Evolutionary conservation across 2,329 filamentous ascomycete species (phyloP).

Genomic region (Didymella pinodella): DNA sequence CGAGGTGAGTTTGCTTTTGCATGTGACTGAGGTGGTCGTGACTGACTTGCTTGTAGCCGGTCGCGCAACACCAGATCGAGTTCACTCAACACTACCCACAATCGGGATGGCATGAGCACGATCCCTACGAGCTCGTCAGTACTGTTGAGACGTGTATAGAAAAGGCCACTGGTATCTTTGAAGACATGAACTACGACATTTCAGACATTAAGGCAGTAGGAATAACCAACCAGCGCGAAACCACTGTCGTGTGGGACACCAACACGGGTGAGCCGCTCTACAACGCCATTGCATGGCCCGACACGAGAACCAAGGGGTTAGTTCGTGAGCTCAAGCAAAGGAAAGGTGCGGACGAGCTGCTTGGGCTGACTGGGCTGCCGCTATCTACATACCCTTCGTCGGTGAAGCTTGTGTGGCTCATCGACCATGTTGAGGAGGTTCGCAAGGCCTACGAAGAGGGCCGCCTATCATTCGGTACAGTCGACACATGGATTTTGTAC

Average conservation of each 20-base stretch:
- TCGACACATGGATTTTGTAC: slow-evolving; percentile 89
- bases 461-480: slow-evolving; percentile 81
- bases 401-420: slow-evolving; percentile 84
- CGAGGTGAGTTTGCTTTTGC: slow-evolving; percentile 36
- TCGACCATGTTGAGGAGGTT: slow-evolving; percentile 74
- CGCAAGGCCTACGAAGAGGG: slow-evolving; percentile 78
- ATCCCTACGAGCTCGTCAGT: slow-evolving; percentile 76
- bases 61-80: slow-evolving; percentile 85
- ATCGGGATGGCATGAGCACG: slow-evolving; percentile 91
- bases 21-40: neutral
- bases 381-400: slow-evolving; percentile 89
- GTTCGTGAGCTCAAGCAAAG: slow-evolving; percentile 78
- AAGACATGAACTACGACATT: slow-evolving; percentile 70
- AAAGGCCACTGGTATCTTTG: slow-evolving; percentile 74
- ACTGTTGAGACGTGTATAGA: slow-evolving; percentile 84
- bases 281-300: slow-evolving; percentile 87
- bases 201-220: slow-evolving; percentile 79
- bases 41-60: slow-evolving; percentile 58
- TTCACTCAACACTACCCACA: slow-evolving; percentile 85
- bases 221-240: slow-evolving; percentile 91
- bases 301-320: slow-evolving; percentile 78
- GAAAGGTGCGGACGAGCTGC: slow-evolving; percentile 72
- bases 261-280: slow-evolving; percentile 80
- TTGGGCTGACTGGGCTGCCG: slow-evolving; percentile 78
- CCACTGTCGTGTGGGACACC: slow-evolving; percentile 83